Percentiles rank a stretch among this genome's conserved stretches.
Evolutionary conservation across 2,329 filamentous ascomycete species (phyloP).

Genomic region (Penicillium sp.): DNA sequence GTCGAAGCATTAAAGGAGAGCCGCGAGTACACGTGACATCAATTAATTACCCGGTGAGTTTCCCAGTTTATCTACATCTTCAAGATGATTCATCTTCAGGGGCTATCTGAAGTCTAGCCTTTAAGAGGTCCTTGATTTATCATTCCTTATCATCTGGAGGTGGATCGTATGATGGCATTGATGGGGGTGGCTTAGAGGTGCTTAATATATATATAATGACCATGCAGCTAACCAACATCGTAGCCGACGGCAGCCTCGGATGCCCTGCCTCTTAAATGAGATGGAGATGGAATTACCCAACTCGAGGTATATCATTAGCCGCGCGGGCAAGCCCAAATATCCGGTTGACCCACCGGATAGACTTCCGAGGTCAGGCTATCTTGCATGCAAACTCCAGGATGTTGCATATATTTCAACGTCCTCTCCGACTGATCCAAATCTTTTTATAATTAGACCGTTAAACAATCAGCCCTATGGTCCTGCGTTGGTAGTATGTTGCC

Average conservation of each 20-base stretch:
- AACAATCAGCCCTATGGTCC: not conserved
- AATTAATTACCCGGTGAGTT: not conserved
- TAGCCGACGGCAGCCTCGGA: not conserved
- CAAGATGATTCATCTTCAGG: not conserved
- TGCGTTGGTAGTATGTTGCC: too few relatives aligned
- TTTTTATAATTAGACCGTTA: not conserved
- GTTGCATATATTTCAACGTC: too few relatives aligned
- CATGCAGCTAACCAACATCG: not conserved
- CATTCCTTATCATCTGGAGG: not conserved
- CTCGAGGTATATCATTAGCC: not conserved
- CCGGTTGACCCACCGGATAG: not conserved
- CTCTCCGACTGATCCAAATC: too few relatives aligned
- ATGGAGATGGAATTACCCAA: not conserved
- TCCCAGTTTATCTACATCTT: not conserved
- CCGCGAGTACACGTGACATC: constrained; percentile 2
- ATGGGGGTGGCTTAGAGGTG: not conserved
- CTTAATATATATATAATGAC: not conserved
- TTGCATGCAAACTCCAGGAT: too few relatives aligned
- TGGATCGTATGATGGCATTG: not conserved
- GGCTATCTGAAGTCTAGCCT: not conserved
- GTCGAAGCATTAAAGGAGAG: not conserved
- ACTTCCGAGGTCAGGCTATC: not conserved
- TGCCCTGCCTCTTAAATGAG: not conserved
- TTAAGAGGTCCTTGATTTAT: not conserved
- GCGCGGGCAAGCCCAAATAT: not conserved